These are phyloP conservation scores for Talaromyces sp. DNA, from an alignment of 2,329 filamentous ascomycete species.

Conservation along the genomic window DNA sequence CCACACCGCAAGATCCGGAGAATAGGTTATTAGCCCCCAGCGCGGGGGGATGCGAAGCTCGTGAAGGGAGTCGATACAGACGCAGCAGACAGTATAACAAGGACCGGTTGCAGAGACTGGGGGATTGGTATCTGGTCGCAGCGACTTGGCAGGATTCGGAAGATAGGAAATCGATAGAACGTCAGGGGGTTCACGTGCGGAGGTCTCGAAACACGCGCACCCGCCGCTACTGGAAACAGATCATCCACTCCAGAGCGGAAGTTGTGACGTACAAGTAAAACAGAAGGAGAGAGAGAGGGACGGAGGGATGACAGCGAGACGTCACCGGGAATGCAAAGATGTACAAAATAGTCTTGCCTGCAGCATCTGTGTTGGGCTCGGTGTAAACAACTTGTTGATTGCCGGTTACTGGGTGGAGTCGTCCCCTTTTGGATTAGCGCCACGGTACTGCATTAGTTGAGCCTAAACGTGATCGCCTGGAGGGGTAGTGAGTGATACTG, in stretches of 20 bases:
- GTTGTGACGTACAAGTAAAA: background rate
- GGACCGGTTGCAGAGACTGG: background rate
- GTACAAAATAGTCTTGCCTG: background rate
- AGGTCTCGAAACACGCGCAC: conserved; percentile 11
- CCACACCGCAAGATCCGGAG: conserved; percentile 5
- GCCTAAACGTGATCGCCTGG: background rate
- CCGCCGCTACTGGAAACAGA: background rate
- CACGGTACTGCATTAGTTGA: conserved; percentile 7
- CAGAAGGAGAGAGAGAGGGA: background rate
- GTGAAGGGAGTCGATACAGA: background rate
- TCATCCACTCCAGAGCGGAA: conserved; percentile 3
- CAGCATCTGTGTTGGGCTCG: background rate
- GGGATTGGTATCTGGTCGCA: background rate
- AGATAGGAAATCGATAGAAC: conserved; percentile 4
- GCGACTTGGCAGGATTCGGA: background rate
- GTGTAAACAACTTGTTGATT: conserved; percentile 10
- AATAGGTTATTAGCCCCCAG: conserved; percentile 9
- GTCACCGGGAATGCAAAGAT: conserved; percentile 7
- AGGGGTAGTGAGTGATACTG: background rate
- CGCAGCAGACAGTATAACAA: background rate
- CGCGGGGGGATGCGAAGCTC: background rate
- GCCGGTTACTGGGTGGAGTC: conserved; percentile 9
- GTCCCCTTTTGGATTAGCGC: conserved; percentile 4
- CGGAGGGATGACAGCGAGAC: conserved; percentile 6
- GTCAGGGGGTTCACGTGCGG: conserved; percentile 14